Evolutionary conservation across 2,329 filamentous ascomycete species (phyloP).

Genomic region (Rhytidhysteron rufulum): DNA sequence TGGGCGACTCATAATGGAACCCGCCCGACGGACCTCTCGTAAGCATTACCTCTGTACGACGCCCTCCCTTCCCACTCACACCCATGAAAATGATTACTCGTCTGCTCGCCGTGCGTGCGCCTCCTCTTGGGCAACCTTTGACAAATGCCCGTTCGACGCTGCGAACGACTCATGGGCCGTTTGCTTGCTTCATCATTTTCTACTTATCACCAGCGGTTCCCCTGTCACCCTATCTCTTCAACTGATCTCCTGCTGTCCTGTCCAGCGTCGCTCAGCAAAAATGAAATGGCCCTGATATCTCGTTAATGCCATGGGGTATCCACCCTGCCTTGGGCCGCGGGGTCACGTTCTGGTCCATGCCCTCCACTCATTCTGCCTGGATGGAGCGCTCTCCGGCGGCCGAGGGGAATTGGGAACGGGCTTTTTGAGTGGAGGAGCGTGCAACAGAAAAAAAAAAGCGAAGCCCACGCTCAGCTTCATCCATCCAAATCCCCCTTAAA

Average conservation of each 20-base stretch:
- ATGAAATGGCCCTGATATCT: background rate
- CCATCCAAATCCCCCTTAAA: background rate
- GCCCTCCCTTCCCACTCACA: slow-evolving; percentile 15
- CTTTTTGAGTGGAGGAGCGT: background rate
- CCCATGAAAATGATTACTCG: slow-evolving; percentile 12
- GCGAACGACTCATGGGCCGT: background rate
- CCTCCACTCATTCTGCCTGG: background rate
- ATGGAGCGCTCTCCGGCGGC: background rate
- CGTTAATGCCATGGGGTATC: slow-evolving; percentile 1
- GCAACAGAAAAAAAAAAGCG: no score
- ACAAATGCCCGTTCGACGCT: background rate
- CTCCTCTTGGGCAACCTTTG: background rate
- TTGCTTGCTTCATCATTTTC: no score
- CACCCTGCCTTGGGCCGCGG: background rate
- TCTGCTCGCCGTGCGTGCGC: no score
- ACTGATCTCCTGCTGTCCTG: no score
- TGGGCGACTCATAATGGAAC: slow-evolving; percentile 5
- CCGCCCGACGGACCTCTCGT: slow-evolving; percentile 8
- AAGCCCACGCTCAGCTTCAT: slow-evolving; percentile 3
- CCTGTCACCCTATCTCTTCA: no score
- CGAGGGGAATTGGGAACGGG: background rate
- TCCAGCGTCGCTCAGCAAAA: no score
- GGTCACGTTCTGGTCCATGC: slow-evolving; percentile 3
- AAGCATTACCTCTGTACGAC: slow-evolving; percentile 6
- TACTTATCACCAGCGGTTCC: no score